phyloP scores from a whole-genome alignment of 352 stramenopile species.

The Halophytophthora polymorphica region DNA sequence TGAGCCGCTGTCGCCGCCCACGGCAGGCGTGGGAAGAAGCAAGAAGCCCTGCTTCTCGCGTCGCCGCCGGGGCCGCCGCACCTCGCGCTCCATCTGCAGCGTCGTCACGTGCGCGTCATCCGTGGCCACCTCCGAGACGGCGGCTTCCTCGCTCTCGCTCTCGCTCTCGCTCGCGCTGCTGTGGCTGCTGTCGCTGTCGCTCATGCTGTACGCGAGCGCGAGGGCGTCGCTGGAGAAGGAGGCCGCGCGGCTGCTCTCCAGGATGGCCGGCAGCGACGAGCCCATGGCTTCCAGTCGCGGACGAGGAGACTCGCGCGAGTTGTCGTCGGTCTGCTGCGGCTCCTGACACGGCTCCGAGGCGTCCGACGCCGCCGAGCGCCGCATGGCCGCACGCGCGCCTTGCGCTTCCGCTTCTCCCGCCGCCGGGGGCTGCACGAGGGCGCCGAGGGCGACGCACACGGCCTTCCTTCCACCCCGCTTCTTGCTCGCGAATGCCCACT shows the following conservation, averaged over 20 bases:
- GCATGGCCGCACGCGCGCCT: too few relatives aligned
- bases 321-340: too few relatives aligned
- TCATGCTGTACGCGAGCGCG: neutral
- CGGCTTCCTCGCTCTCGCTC: constrained; percentile 3
- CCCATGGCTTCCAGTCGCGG: constrained; percentile 6
- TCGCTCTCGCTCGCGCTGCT: constrained; percentile 7
- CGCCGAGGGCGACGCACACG: too few relatives aligned
- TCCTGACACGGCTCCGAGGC: too few relatives aligned
- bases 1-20: neutral
- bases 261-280: constrained; percentile 12
- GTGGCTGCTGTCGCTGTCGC: neutral
- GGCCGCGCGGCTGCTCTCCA: constrained; percentile 5
- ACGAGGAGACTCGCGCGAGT: neutral
- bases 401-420: too few relatives aligned
- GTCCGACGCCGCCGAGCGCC: too few relatives aligned
- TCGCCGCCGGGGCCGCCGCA: constrained; percentile 2
- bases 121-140: too few relatives aligned
- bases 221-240: neutral
- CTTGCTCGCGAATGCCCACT: too few relatives aligned
- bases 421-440: too few relatives aligned
- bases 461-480: too few relatives aligned
- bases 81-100: neutral
- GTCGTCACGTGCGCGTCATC: too few relatives aligned
- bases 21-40: constrained; percentile 6
- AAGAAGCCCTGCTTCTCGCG: constrained; percentile 9